These are phyloP conservation scores for Phytophthora hibernalis DNA, from an alignment of 352 stramenopile species.

Conservation along the genomic window DNA sequence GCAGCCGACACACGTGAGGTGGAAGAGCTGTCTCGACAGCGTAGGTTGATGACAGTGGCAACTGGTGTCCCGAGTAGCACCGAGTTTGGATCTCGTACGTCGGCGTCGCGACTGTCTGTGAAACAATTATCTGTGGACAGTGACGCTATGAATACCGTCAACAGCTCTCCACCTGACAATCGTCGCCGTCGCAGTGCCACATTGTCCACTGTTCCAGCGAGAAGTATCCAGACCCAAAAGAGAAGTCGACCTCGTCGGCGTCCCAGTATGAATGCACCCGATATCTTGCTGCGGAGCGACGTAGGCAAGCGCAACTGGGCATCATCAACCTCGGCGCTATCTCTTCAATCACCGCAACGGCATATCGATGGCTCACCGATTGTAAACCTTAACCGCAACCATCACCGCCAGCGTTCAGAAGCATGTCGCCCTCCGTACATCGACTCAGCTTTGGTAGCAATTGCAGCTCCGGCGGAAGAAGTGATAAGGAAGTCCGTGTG, in stretches of 20 bases:
- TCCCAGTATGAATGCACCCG: constrained; percentile 35
- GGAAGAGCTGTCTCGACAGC: constrained; percentile 27
- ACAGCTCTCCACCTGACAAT: constrained; percentile 32
- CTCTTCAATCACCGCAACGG: constrained; percentile 44
- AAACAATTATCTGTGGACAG: constrained; percentile 34
- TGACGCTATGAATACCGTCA: constrained; percentile 38
- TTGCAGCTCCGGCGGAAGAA: constrained; percentile 30
- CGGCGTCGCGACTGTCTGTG: constrained; percentile 21
- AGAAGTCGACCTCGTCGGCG: constrained; percentile 17
- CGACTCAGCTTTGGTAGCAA: constrained; percentile 35
- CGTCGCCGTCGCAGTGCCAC: constrained; percentile 36
- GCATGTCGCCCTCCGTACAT: constrained; percentile 21
- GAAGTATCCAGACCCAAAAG: neutral
- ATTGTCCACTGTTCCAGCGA: constrained; percentile 3
- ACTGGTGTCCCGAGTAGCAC: constrained; percentile 12
- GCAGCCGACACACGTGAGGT: constrained; percentile 27
- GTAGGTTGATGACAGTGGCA: constrained; percentile 26
- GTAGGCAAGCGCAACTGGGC: constrained; percentile 51
- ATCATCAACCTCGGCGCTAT: constrained; percentile 53
- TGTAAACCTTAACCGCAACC: constrained; percentile 22
- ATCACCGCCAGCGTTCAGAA: constrained; percentile 20
- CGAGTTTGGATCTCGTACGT: constrained; percentile 13
- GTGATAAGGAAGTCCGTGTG: constrained; percentile 30
- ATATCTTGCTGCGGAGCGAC: constrained; percentile 57
- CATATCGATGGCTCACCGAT: constrained; percentile 31